Conservation (phyloP, 345 rosid species). For the Durio zibethinus region DNA sequence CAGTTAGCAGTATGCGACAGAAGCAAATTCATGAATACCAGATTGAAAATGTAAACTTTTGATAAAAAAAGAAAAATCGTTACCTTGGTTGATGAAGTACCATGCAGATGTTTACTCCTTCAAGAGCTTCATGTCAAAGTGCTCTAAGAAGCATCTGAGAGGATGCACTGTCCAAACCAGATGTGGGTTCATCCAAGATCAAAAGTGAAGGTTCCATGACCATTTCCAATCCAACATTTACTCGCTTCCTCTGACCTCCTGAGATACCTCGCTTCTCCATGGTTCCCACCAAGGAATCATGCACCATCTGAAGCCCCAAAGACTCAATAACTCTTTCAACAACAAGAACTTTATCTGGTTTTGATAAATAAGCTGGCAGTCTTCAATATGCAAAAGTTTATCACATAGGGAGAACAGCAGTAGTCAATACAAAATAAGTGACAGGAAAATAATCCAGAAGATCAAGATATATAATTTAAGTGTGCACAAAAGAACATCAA, state of each 20-base stretch:
- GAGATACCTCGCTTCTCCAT: constrained; percentile 95
- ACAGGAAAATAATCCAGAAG: constrained; percentile 1
- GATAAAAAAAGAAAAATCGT: neutral
- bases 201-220: constrained; percentile 96
- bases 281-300: constrained; percentile 87
- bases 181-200: constrained; percentile 94
- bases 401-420: constrained; percentile 1
- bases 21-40: neutral
- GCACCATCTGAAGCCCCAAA: constrained; percentile 76
- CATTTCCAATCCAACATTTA: constrained; percentile 94
- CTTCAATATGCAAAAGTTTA: constrained; percentile 32
- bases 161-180: constrained; percentile 97
- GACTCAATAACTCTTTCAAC: constrained; percentile 91
- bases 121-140: constrained; percentile 86
- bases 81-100: constrained; percentile 98
- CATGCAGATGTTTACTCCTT: constrained; percentile 91
- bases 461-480: neutral
- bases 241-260: constrained; percentile 96
- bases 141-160: constrained; percentile 86
- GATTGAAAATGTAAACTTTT: neutral
- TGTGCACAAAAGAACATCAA: constrained; percentile 4
- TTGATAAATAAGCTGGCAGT: constrained; percentile 55
- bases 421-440: neutral
- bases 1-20: too few relatives aligned
- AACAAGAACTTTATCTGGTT: constrained; percentile 77